Evolutionary conservation across 2,329 filamentous ascomycete species (phyloP).

Genomic region (Colletotrichum zoysiae): DNA sequence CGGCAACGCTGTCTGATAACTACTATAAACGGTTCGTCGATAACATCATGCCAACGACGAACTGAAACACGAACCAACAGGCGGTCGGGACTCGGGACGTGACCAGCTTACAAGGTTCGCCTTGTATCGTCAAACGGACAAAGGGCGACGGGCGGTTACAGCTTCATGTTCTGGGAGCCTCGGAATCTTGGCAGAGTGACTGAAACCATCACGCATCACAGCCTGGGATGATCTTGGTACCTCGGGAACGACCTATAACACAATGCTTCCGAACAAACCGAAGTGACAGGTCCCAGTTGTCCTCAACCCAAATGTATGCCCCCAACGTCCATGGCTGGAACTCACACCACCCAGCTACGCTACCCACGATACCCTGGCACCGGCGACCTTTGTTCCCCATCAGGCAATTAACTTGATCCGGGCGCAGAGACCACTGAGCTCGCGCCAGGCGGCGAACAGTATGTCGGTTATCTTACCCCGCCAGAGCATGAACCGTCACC

Average conservation of each 20-base stretch:
- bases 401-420: constrained; percentile 34
- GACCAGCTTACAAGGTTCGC: background rate
- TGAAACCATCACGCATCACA: constrained; percentile 37
- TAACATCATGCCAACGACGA: constrained; percentile 1
- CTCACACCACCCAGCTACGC: background rate
- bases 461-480: constrained; percentile 13
- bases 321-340: background rate
- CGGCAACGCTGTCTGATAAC: constrained; percentile 8
- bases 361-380: background rate
- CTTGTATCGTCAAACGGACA: background rate
- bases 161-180: constrained; percentile 12
- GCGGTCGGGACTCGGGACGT: background rate
- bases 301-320: background rate
- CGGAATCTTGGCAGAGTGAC: constrained; percentile 9
- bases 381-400: constrained; percentile 6
- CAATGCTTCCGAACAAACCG: constrained; percentile 7
- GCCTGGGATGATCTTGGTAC: constrained; percentile 16
- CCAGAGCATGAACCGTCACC: constrained; percentile 27
- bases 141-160: constrained; percentile 14
- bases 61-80: background rate
- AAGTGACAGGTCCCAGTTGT: constrained; percentile 18
- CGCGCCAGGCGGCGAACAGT: constrained; percentile 29
- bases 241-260: constrained; percentile 4
- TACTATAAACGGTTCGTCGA: background rate
- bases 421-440: constrained; percentile 21